phyloP scores from a whole-genome alignment of 208 protist genomes.

The Leishmania arabica region DNA sequence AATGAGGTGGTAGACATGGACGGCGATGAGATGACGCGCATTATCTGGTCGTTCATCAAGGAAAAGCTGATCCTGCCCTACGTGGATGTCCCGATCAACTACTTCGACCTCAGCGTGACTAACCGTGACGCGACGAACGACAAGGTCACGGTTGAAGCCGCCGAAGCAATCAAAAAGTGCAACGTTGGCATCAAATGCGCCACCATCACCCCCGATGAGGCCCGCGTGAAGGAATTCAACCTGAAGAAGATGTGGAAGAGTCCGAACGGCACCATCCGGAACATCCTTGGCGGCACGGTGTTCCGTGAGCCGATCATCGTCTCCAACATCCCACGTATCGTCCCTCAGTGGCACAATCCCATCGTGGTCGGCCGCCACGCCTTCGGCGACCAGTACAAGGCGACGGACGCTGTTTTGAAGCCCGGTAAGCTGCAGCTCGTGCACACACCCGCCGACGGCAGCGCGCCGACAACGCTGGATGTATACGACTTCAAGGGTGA shows the following conservation, averaged over 20 bases:
- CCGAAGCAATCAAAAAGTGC: conserved; percentile 93
- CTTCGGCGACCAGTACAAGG: conserved; percentile 97
- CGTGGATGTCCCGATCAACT: conserved; percentile 96
- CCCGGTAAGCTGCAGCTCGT: conserved; percentile 93
- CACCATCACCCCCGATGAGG: conserved; percentile 98
- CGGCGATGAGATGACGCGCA: conserved; percentile 98
- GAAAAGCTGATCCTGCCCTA: conserved; percentile 97
- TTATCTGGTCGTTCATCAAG: conserved; percentile 98
- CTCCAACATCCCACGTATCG: conserved; percentile 92
- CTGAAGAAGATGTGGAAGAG: conserved; percentile 99
- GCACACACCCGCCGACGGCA: conserved; percentile 91
- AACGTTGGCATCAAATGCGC: conserved; percentile 99
- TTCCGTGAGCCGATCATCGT: conserved; percentile 98
- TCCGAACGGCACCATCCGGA: conserved; percentile 98
- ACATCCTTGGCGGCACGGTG: conserved; percentile 98
- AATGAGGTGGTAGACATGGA: conserved; percentile 97
- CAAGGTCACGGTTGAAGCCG: conserved; percentile 95
- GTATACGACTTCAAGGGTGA: conserved; percentile 92
- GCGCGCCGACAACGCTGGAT: conserved; percentile 52
- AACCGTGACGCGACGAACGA: conserved; percentile 95
- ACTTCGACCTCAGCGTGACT: conserved; percentile 96
- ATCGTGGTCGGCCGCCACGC: conserved; percentile 98
- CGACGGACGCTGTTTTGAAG: conserved; percentile 90
- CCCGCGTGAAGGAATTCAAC: conserved; percentile 96
- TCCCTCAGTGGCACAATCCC: conserved; percentile 94